Evolutionary conservation across 202 grass and related monocot genomes (phyloP).

Genomic region (Panicum hallii): DNA sequence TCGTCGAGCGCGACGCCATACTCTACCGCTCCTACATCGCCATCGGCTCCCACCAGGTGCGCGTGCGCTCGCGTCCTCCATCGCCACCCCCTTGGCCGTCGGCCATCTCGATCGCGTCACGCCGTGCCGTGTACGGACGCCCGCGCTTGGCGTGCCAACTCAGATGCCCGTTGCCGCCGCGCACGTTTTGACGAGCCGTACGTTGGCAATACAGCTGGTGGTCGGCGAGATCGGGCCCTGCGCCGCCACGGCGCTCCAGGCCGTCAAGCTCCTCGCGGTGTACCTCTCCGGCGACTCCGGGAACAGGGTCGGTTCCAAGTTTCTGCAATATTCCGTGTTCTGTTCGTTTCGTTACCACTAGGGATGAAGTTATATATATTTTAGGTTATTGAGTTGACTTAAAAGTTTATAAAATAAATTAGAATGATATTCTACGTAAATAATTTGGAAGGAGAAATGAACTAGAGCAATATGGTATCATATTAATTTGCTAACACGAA

Average conservation of each 20-base stretch:
- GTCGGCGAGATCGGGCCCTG: slow-evolving; percentile 70
- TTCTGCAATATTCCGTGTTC: neutral
- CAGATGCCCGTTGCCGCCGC: too few species aligned
- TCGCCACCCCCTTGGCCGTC: too few species aligned
- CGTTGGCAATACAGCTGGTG: slow-evolving; percentile 60
- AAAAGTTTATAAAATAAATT: too few species aligned
- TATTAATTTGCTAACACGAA: too few species aligned
- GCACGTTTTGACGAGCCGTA: neutral
- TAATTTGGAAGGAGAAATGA: too few species aligned
- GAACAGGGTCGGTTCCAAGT: slow-evolving; percentile 37
- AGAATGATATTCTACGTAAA: too few species aligned
- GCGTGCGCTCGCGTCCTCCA: neutral
- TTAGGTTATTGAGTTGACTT: too few species aligned
- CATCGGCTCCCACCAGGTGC: slow-evolving; percentile 75
- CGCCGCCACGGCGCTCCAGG: slow-evolving; percentile 77
- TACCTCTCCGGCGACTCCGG: slow-evolving; percentile 56
- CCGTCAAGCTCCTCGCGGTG: slow-evolving; percentile 71
- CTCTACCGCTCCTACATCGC: slow-evolving; percentile 93
- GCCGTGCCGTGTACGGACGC: too few species aligned
- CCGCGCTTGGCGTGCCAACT: too few species aligned
- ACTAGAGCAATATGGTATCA: too few species aligned
- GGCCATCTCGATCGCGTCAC: neutral
- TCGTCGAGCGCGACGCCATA: slow-evolving; percentile 73
- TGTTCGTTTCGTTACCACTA: neutral
- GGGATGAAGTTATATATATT: too few species aligned